Evolutionary conservation across 2,329 filamentous ascomycete genomes (phyloP).

Genomic region (Raffaelea ambrosiae): DNA sequence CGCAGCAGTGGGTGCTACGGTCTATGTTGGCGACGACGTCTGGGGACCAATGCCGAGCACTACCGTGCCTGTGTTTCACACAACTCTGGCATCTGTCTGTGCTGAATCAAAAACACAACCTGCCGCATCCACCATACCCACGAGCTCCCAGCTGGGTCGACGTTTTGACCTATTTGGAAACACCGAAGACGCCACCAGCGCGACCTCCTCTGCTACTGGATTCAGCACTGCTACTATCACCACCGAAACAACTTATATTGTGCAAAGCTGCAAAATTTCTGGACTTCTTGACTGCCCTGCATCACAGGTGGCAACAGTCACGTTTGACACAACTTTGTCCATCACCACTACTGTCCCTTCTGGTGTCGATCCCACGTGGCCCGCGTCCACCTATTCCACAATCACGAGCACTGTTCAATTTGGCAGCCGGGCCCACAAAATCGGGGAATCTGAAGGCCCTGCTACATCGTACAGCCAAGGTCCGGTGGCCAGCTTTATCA

Average conservation of each 20-base stretch:
- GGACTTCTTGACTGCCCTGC: neutral
- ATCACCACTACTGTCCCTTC: neutral
- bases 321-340: neutral
- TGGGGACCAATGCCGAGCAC: slow-evolving; percentile 42
- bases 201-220: neutral
- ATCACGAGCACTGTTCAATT: neutral
- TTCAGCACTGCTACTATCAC: neutral
- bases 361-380: neutral
- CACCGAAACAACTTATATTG: neutral
- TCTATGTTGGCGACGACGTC: slow-evolving; percentile 30
- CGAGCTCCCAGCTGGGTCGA: slow-evolving; percentile 1
- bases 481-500: neutral
- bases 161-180: neutral
- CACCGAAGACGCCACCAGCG: neutral
- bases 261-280: neutral
- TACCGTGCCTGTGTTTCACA: slow-evolving; percentile 43
- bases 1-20: slow-evolving; percentile 42
- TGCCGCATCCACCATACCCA: slow-evolving; percentile 16
- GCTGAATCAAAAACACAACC: slow-evolving; percentile 27
- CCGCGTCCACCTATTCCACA: neutral
- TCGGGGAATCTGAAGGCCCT: neutral
- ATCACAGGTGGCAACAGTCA: neutral
- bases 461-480: neutral
- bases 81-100: slow-evolving; percentile 28
- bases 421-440: neutral